Conservation (phyloP, 202 grass and related monocot genomes). For the Saccharum hybrid region DNA sequence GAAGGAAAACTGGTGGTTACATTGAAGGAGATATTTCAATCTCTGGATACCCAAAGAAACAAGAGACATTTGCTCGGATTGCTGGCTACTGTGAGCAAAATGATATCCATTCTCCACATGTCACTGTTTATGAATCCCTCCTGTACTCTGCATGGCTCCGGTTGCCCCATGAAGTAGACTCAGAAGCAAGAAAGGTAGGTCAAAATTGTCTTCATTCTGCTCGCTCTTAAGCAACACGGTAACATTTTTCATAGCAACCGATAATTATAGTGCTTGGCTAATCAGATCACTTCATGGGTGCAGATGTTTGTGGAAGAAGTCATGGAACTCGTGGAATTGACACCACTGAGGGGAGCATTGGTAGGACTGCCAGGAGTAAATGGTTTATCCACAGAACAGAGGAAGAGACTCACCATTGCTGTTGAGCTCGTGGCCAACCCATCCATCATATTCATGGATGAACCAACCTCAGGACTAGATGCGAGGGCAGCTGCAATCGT, state of each 20-base stretch:
- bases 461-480: conserved; percentile 92
- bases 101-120: conserved; percentile 95
- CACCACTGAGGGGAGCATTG: conserved; percentile 69
- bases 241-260: conserved; percentile 1
- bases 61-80: conserved; percentile 93
- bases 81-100: conserved; percentile 94
- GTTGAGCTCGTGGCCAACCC: conserved; percentile 96
- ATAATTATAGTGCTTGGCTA: conserved; percentile 15
- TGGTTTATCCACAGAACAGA: conserved; percentile 89
- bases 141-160: conserved; percentile 95
- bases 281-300: conserved; percentile 37
- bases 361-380: conserved; percentile 91
- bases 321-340: conserved; percentile 86
- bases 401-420: conserved; percentile 95
- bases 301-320: conserved; percentile 97
- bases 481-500: conserved; percentile 95
- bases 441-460: conserved; percentile 98
- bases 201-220: background rate
- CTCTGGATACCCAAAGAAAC: conserved; percentile 95
- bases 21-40: conserved; percentile 86
- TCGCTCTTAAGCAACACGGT: background rate
- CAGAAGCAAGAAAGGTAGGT: conserved; percentile 78
- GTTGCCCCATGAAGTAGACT: conserved; percentile 72
- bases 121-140: conserved; percentile 94
- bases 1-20: conserved; percentile 88